These are phyloP conservation scores for Aspergillus conjunctus DNA, from an alignment of 495 filamentous ascomycete species.

Conservation along the genomic window DNA sequence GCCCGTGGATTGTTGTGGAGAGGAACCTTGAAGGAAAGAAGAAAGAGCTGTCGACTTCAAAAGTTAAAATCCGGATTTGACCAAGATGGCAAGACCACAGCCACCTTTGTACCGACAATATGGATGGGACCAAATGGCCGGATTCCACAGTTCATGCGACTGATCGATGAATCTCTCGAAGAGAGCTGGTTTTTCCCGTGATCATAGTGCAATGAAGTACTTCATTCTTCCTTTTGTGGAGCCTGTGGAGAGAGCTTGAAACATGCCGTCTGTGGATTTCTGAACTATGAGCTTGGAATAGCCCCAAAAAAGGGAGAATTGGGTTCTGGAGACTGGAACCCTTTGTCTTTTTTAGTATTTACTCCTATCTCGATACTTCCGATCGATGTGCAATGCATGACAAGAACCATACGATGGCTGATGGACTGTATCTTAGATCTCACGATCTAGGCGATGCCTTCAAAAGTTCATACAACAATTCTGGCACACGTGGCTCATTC, in stretches of 20 bases:
- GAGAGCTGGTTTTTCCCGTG: background rate
- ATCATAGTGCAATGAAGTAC: background rate
- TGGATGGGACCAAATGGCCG: background rate
- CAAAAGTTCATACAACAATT: too few species aligned
- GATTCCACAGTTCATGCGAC: background rate
- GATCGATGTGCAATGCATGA: constrained; percentile 2
- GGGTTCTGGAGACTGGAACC: background rate
- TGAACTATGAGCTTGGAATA: background rate
- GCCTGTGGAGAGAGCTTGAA: constrained; percentile 13
- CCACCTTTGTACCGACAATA: background rate
- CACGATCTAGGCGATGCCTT: background rate
- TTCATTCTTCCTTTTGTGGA: constrained; percentile 11
- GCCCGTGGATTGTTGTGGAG: background rate
- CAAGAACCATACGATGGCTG: background rate
- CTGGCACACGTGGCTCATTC: background rate
- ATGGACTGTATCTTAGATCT: background rate
- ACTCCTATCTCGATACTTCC: background rate
- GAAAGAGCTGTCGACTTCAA: background rate
- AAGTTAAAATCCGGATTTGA: background rate
- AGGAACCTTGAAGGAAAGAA: background rate
- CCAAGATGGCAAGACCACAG: background rate
- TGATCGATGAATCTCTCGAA: constrained; percentile 3
- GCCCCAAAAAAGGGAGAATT: background rate
- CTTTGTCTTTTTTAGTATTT: background rate
- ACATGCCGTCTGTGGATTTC: constrained; percentile 11